Evolutionary conservation across 176 grass and related monocot species (phyloP).

Genomic region (Oryza meridionalis): DNA sequence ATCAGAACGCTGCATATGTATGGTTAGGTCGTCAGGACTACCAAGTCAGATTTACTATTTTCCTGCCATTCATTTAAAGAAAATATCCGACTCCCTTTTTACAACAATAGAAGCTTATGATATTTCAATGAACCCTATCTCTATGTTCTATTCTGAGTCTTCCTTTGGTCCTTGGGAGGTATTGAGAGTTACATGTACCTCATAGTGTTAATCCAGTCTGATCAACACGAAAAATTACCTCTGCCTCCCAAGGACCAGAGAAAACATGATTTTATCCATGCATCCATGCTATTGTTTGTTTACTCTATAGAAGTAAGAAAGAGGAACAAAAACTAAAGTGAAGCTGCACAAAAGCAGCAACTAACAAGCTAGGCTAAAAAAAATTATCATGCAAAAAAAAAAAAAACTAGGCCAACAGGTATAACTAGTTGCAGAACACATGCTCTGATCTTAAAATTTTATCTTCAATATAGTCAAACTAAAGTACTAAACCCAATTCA

Average conservation of each 20-base stretch:
- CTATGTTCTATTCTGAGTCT: neutral
- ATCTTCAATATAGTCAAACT: neutral
- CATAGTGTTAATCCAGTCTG: too few species aligned
- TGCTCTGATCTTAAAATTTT: neutral
- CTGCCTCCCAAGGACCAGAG: neutral
- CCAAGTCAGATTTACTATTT: neutral
- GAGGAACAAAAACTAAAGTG: slow-evolving; percentile 4
- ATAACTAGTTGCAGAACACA: neutral
- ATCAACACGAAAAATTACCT: neutral
- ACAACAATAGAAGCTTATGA: neutral
- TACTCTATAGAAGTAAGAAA: slow-evolving; percentile 1
- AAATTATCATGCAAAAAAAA: neutral
- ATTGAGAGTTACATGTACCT: neutral
- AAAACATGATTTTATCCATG: neutral
- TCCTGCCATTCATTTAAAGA: neutral
- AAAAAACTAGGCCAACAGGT: neutral
- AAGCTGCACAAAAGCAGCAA: slow-evolving; percentile 9
- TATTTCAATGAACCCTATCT: neutral
- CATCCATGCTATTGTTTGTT: neutral
- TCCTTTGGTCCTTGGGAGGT: neutral
- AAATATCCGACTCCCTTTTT: neutral
- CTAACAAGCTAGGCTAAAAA: neutral
- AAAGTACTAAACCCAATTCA: neutral
- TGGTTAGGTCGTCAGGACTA: too few species aligned
- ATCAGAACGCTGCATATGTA: neutral